These are phyloP conservation scores for Aphanomyces astaci DNA, from an alignment of 352 stramenopile species.

Conservation along the genomic window DNA sequence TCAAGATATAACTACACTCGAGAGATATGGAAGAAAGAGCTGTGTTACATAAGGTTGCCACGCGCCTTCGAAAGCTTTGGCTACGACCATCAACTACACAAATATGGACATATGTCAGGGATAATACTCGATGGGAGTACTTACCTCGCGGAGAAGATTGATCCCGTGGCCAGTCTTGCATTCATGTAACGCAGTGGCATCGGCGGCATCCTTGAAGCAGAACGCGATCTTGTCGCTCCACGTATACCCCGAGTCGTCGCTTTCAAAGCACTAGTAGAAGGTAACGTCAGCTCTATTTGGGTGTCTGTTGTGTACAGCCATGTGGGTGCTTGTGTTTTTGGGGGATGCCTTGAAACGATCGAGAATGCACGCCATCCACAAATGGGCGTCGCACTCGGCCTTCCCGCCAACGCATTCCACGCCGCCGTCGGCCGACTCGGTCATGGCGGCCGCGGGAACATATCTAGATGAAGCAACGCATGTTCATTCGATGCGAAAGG, in stretches of 20 bases:
- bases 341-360: conserved; percentile 65
- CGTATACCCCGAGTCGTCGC: conserved; percentile 55
- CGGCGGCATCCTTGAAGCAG: conserved; percentile 49
- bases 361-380: conserved; percentile 60
- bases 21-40: neutral
- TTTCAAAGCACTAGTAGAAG: conserved; percentile 78
- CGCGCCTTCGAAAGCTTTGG: conserved; percentile 36
- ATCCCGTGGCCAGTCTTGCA: conserved; percentile 56
- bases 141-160: conserved; percentile 43
- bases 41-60: conserved; percentile 73
- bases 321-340: conserved; percentile 61
- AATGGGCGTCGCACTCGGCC: conserved; percentile 67
- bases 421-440: conserved; percentile 39
- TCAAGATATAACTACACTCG: neutral
- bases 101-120: too few species aligned
- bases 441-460: conserved; percentile 63
- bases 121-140: too few species aligned
- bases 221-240: conserved; percentile 64
- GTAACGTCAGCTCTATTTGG: too few species aligned
- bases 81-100: conserved; percentile 53
- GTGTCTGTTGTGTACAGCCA: too few species aligned
- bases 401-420: conserved; percentile 55
- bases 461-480: conserved; percentile 31
- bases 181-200: conserved; percentile 42
- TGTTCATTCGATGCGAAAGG: neutral